Evolutionary conservation across 176 grass and related monocot species (phyloP).

Genomic region (Tuctoria greenei): DNA sequence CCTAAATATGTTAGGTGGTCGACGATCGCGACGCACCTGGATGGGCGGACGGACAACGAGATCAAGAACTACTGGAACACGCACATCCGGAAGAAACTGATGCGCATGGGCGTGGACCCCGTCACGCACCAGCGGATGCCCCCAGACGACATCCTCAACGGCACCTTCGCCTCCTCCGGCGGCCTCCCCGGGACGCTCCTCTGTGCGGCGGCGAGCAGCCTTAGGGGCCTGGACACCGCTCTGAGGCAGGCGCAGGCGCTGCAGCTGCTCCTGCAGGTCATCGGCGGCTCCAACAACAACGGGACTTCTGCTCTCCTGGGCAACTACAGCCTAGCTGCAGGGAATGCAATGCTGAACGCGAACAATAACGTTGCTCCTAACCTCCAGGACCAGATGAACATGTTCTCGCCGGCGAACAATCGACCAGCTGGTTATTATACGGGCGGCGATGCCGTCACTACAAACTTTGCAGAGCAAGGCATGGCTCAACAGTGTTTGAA

Average conservation of each 20-base stretch:
- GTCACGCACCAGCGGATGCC: slow-evolving; percentile 56
- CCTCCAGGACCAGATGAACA: slow-evolving; percentile 34
- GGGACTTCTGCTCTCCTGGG: neutral
- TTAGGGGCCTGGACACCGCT: slow-evolving; percentile 14
- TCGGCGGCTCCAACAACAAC: neutral
- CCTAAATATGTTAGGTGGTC: slow-evolving; percentile 52
- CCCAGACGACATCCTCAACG: slow-evolving; percentile 15
- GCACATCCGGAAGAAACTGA: slow-evolving; percentile 71
- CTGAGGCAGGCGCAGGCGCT: slow-evolving; percentile 42
- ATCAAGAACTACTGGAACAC: slow-evolving; percentile 82
- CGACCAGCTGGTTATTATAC: neutral
- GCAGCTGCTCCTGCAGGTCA: slow-evolving; percentile 40
- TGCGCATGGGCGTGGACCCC: slow-evolving; percentile 60
- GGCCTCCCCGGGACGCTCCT: slow-evolving; percentile 16
- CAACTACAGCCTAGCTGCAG: slow-evolving; percentile 8
- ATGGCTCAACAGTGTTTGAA: neutral
- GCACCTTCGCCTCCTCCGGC: neutral
- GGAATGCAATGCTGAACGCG: slow-evolving; percentile 9
- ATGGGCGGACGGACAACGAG: slow-evolving; percentile 68
- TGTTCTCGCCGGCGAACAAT: neutral
- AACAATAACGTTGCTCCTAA: neutral
- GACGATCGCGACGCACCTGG: slow-evolving; percentile 59
- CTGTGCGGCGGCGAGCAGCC: slow-evolving; percentile 27
- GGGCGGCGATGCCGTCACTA: neutral
- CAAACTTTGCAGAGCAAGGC: slow-evolving; percentile 14